Evolutionary conservation across 2,329 filamentous ascomycete species (phyloP).

Genomic region (Xylariaceae sp.): DNA sequence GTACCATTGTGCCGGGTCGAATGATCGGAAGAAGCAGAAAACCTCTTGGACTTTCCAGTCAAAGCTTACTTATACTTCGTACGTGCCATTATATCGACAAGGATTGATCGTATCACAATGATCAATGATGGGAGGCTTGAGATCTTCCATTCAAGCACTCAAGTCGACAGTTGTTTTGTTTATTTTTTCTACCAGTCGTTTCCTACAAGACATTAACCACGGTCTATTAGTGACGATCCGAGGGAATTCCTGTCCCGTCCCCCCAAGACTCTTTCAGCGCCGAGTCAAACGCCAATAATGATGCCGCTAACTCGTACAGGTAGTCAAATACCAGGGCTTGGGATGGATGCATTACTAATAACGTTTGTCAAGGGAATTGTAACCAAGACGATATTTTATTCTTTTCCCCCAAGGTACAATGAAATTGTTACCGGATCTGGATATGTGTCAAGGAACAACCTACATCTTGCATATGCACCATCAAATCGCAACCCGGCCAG

Average conservation of each 20-base stretch:
- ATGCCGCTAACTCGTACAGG: background rate
- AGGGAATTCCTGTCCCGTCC: background rate
- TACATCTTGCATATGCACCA: slow-evolving; percentile 10
- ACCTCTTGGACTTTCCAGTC: slow-evolving; percentile 17
- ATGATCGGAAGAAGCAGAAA: slow-evolving; percentile 20
- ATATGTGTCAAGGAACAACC: slow-evolving; percentile 18
- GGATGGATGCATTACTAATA: background rate
- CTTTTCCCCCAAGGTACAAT: slow-evolving; percentile 4
- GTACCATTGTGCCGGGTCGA: slow-evolving; percentile 28
- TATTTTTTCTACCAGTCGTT: background rate
- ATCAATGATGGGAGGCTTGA: background rate
- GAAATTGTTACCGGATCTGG: slow-evolving; percentile 10
- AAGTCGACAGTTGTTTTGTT: background rate
- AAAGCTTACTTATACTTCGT: background rate
- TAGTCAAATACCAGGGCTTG: background rate
- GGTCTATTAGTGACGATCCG: too few relatives aligned
- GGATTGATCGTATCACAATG: too few relatives aligned
- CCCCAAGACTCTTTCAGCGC: background rate
- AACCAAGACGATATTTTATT: too few relatives aligned
- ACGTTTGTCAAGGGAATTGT: too few relatives aligned
- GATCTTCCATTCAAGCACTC: background rate
- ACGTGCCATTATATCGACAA: background rate
- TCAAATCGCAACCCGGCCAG: slow-evolving; percentile 16
- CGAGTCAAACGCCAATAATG: background rate
- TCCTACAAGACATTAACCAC: background rate